Evolutionary conservation across 2,329 filamentous ascomycete species (phyloP).

Genomic region (Dactylellina parvicollis): DNA sequence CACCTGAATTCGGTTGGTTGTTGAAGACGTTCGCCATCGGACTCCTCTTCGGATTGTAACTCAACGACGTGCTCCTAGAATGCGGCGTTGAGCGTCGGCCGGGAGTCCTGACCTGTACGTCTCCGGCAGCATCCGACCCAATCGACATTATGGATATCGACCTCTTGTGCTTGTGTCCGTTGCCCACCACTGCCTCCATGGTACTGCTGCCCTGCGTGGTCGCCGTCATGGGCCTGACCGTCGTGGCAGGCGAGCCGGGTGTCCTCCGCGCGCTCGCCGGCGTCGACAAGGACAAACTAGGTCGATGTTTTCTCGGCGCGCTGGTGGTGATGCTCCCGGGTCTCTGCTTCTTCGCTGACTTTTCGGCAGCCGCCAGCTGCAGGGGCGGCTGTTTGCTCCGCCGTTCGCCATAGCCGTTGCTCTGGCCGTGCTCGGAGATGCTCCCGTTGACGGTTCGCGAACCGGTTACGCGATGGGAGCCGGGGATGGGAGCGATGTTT

Average conservation of each 20-base stretch:
- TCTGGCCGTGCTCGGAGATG: constrained; percentile 40
- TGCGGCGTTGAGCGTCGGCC: constrained; percentile 47
- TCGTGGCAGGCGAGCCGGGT: constrained; percentile 49
- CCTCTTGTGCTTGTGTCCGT: constrained; percentile 73
- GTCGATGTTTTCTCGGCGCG: constrained; percentile 70
- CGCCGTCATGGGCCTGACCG: constrained; percentile 49
- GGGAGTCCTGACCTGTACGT: constrained; percentile 41
- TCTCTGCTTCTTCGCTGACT: constrained; percentile 54
- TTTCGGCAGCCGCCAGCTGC: constrained; percentile 53
- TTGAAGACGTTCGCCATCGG: constrained; percentile 35
- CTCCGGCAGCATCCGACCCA: constrained; percentile 64
- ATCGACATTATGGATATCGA: constrained; percentile 86
- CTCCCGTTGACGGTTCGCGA: constrained; percentile 51
- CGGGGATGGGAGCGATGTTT: constrained; percentile 72
- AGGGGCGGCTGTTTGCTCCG: constrained; percentile 54
- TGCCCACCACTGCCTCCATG: constrained; percentile 32
- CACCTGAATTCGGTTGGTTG: constrained; percentile 39
- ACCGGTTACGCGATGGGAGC: constrained; percentile 59
- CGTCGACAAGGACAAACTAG: constrained; percentile 71
- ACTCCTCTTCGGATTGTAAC: constrained; percentile 49
- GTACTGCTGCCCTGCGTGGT: constrained; percentile 47
- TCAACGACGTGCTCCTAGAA: constrained; percentile 48
- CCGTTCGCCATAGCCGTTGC: constrained; percentile 32
- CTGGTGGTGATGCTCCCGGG: constrained; percentile 61
- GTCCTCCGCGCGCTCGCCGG: constrained; percentile 52